Conservation (phyloP, 176 grass and related monocot species). For the Avena sativa region DNA sequence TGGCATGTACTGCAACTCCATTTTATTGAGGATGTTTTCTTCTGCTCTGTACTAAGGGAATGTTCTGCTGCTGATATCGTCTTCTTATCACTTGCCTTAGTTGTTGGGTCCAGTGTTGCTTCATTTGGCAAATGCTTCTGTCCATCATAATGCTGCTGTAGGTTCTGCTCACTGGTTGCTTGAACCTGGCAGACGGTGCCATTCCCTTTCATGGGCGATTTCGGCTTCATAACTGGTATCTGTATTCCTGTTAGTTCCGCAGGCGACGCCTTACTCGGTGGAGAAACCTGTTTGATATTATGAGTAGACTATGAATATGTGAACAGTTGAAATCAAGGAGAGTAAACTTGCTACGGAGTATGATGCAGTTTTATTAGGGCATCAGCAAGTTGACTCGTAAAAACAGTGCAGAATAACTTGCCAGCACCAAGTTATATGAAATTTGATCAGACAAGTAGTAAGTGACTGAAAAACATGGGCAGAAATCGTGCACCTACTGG, state of each 20-base stretch:
- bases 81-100: not conserved
- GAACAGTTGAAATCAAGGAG: not conserved
- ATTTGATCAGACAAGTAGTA: not conserved
- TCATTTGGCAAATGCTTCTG: slow-evolving; percentile 33
- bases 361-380: not conserved
- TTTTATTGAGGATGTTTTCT: slow-evolving; percentile 8
- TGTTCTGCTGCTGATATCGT: not conserved
- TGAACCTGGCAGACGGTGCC: not conserved
- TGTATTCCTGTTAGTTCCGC: not conserved
- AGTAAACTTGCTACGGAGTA: not conserved
- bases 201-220: too few relatives aligned
- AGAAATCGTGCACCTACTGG: not conserved
- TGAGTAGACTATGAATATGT: not conserved
- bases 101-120: not conserved
- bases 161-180: slow-evolving; percentile 31
- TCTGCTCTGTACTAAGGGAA: not conserved
- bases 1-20: slow-evolving; percentile 38
- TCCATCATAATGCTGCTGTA: slow-evolving; percentile 40
- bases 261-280: not conserved
- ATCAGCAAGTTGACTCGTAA: not conserved
- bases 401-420: not conserved
- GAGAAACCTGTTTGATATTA: slow-evolving; percentile 5
- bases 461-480: not conserved
- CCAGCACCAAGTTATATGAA: not conserved
- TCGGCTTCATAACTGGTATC: too few relatives aligned